Base-by-base conservation (phyloP, 345 rosid species). In the Bruguiera parviflora region DNA sequence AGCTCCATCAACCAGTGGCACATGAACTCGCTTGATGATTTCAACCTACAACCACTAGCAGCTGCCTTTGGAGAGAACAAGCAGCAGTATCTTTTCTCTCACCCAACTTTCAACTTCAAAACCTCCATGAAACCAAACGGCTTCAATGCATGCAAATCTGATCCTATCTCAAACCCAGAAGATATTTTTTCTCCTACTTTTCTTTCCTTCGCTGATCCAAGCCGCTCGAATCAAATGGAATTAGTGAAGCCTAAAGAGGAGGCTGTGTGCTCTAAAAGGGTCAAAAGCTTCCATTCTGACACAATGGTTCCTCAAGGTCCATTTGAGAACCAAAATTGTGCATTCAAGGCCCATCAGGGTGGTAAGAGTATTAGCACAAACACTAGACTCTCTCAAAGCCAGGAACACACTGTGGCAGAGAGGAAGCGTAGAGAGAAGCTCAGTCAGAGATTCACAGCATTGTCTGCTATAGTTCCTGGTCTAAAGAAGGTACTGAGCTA, bases 391-490 rank as follows among this genome's bases (percentile, higher is more conserved):
- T 64, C 88, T 64, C 86, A 83, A 28, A 62, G 82, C 3, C 86
- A 83, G 61, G 87, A 86, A 78, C 92, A 88, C 75, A 84, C 83
- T 64, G 77, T 86, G 63, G 92, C 92, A 16, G 92, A 88, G 69
- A 80, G 92, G 72, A 88, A 86, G 68, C 77, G 90, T 19, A 74
- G 92, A 19, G 88, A 88, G 75, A 84, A 81, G 87, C 88, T 88
- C 73, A 88, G 90, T 60, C 86, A 88, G 66, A 55, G 82, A 27
- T 86, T 88, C 66, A 86, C 84, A 31, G 92, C 92, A 62, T 61
- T 88, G 18, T 84, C 88, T 73, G 85, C 92, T 35, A 73, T 86
- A 22, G 80, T 88, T 65, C 92, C 92, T 58, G 92, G 87, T 67
- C 84, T 88, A 24, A 86, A 86, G 78, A 88, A 86, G 92, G 92